Evolutionary conservation across 2,329 filamentous ascomycete genomes (phyloP).

Genomic region (Biscogniauxia mediterranea): DNA sequence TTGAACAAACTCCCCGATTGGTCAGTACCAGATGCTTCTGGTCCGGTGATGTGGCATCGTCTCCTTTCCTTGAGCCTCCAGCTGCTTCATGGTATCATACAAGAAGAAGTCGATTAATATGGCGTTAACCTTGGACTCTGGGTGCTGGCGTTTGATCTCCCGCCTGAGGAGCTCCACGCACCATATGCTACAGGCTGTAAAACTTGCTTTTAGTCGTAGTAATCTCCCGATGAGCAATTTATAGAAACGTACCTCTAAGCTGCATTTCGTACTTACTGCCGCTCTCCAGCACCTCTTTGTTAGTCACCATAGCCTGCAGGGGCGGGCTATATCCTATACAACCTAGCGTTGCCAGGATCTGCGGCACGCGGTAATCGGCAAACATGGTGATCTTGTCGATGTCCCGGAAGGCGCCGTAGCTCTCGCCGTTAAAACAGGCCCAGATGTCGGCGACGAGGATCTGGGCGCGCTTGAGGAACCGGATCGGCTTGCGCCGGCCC

Average conservation of each 20-base stretch:
- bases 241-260: constrained; percentile 61
- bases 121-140: constrained; percentile 73
- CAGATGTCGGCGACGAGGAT: constrained; percentile 95
- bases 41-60: constrained; percentile 82
- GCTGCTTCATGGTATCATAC: constrained; percentile 89
- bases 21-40: constrained; percentile 89
- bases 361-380: constrained; percentile 94
- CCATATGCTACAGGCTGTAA: constrained; percentile 84
- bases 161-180: constrained; percentile 84
- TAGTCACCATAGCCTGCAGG: constrained; percentile 67
- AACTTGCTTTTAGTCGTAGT: background rate
- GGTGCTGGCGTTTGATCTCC: constrained; percentile 74
- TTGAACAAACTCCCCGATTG: constrained; percentile 4
- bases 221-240: background rate
- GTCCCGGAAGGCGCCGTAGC: constrained; percentile 79
- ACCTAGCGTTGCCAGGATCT: constrained; percentile 81
- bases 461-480: constrained; percentile 90
- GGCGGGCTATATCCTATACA: constrained; percentile 83
- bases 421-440: constrained; percentile 86
- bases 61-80: constrained; percentile 63
- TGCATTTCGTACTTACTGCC: constrained; percentile 83
- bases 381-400: constrained; percentile 98
- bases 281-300: constrained; percentile 62
- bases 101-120: constrained; percentile 96
- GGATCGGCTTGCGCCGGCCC: constrained; percentile 65